Conservation (phyloP, 805 yeast genomes). For the Candida pseudofarinosa region DNA sequence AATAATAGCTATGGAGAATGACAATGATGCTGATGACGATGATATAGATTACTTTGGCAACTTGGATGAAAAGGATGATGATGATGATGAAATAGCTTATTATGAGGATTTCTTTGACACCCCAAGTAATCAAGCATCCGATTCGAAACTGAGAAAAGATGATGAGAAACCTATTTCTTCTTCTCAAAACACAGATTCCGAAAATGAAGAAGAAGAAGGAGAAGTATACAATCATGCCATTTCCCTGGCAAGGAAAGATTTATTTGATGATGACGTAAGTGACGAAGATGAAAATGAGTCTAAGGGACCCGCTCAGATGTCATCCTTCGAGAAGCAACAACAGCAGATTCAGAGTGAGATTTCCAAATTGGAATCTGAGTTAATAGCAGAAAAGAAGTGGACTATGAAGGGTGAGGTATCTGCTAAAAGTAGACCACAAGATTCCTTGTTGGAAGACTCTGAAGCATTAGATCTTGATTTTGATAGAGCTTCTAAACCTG, state of each 20-base stretch:
- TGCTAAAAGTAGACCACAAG: slow-evolving; percentile 76
- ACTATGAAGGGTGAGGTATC: slow-evolving; percentile 89
- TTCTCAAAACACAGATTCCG: slow-evolving; percentile 28
- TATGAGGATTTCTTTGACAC: slow-evolving; percentile 66
- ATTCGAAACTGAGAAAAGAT: slow-evolving; percentile 14
- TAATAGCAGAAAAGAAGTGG: slow-evolving; percentile 90
- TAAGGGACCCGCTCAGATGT: slow-evolving; percentile 38
- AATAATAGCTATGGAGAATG: slow-evolving; percentile 53
- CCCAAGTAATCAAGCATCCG: slow-evolving; percentile 21
- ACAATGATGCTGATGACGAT: slow-evolving; percentile 21
- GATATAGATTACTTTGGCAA: slow-evolving; percentile 41
- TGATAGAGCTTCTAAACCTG: slow-evolving; percentile 92
- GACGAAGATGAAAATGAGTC: slow-evolving; percentile 21
- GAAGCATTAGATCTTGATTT: slow-evolving; percentile 63
- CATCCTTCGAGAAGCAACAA: slow-evolving; percentile 84
- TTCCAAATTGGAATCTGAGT: slow-evolving; percentile 73
- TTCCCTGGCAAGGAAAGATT: slow-evolving; percentile 58
- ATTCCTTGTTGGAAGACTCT: slow-evolving; percentile 71
- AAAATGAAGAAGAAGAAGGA: slow-evolving; percentile 38
- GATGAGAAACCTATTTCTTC: slow-evolving; percentile 6
- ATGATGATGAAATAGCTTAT: slow-evolving; percentile 54
- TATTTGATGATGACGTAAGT: slow-evolving; percentile 43
- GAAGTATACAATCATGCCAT: slow-evolving; percentile 61
- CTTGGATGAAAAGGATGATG: slow-evolving; percentile 35
- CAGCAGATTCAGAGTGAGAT: slow-evolving; percentile 72